Evolutionary conservation across 768 basidiomycete species (phyloP), one percentile per base, ranked within the genome.

Genomic region (Amanita muscaria): DNA sequence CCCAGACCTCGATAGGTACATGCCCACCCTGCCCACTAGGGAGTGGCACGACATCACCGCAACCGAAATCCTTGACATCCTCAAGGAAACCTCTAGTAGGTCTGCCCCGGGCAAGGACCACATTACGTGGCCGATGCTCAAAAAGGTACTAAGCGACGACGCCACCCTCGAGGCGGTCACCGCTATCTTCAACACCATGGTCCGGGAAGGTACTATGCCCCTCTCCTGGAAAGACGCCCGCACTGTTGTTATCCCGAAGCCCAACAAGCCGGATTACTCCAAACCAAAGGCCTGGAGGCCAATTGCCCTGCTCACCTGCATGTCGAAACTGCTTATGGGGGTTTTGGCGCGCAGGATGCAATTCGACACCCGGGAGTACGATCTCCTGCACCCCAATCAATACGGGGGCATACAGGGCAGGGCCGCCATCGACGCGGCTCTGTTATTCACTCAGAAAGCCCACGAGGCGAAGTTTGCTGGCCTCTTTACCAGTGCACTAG

Each of bases 311-410:
- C 41, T 48, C 2, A 19, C 25, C n/a, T 31, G 25, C 14, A n/a
- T 43, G n/a, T 23, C 24, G 6, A 48, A 48, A 29, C 41, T 48
- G n/a, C 12, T 42, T 10, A 39, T 32, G 24, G 43, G 43, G 27
- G 27, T 48, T 14, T 30, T 48, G 2, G 47, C 47, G 5, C n/a
- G 24, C 10, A 2, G 47, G 12, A 16, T 48, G 27, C 42, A 44
- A 24, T 48, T 10, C 22, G 31, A 42, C 15, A 27, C 41, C 3
- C 11, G 12, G 18, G 14, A 31, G 19, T 8, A 6, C 10, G 30
- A 12, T n/a, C 22, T 48, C 16, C 15, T 43, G 19, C 41, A 44
- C 31, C 24, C 47, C 9, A 34, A 34, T 18, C 47, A 48, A 24
- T 44, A 44, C 18, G 41, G 47, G 2, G 41, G 47, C 2, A n/a